Percentiles rank a stretch among this genome's conserved stretches.
phyloP scores from a whole-genome alignment of 371 early-diverging fungal genomes.

The Lichtheimia ornata region DNA sequence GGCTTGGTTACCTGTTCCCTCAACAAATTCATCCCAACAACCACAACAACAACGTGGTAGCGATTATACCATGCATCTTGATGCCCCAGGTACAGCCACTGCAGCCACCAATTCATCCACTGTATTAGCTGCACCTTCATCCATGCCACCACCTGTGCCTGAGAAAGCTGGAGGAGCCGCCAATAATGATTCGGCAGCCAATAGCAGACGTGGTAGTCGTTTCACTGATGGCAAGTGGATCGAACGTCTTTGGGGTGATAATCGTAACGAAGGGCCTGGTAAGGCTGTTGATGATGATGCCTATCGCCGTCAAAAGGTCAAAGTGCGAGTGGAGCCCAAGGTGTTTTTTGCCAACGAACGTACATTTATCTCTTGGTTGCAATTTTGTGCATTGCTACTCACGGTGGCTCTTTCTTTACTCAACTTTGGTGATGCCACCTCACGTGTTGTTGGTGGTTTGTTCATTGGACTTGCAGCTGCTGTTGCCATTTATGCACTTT shows the following conservation, averaged over 20 bases:
- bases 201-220: too few species aligned
- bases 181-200: background rate
- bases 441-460: conserved; percentile 70
- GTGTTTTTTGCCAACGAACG: conserved; percentile 99
- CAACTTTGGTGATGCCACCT: conserved; percentile 77
- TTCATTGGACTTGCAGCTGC: conserved; percentile 76
- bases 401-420: conserved; percentile 74
- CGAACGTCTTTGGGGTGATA: background rate
- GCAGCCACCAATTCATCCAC: background rate
- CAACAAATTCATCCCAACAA: background rate
- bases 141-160: background rate
- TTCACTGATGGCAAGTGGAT: background rate
- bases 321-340: conserved; percentile 94
- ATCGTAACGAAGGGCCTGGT: background rate
- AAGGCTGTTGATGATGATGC: conserved; percentile 5
- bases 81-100: background rate
- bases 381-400: conserved; percentile 71
- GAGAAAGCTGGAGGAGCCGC: background rate
- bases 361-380: conserved; percentile 92
- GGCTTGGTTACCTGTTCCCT: background rate
- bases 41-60: background rate
- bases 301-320: conserved; percentile 5
- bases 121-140: too few species aligned
- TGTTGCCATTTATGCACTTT: conserved; percentile 64
- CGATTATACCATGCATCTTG: background rate